Percentiles rank a stretch among this genome's conserved stretches.
These are phyloP conservation scores for Pichia scutulata DNA, from an alignment of 805 yeast genomes.

Conservation along the genomic window DNA sequence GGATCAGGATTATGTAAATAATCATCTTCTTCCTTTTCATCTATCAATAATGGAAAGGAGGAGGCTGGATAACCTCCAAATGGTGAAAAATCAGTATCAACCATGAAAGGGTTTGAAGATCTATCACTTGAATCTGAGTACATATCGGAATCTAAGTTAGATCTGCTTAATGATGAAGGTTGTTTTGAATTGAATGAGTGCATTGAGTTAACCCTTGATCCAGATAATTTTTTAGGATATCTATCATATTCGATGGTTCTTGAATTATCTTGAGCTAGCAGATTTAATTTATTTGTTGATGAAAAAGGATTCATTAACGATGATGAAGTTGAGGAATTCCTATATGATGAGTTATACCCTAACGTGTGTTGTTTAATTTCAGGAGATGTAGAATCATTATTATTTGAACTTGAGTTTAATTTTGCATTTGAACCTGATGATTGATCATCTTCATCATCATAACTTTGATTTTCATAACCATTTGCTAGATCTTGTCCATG, in stretches of 20 bases:
- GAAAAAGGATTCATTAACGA: conserved; percentile 26
- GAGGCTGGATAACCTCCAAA: conserved; percentile 97
- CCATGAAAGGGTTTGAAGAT: conserved; percentile 33
- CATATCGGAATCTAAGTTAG: conserved; percentile 8
- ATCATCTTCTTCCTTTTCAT: conserved; percentile 93
- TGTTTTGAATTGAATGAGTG: conserved; percentile 34
- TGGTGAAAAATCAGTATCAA: conserved; percentile 69
- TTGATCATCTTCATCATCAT: conserved; percentile 6
- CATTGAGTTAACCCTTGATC: conserved; percentile 45
- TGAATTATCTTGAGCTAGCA: neutral
- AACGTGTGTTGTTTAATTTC: conserved; percentile 18
- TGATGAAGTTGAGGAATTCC: conserved; percentile 22
- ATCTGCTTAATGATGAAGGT: conserved; percentile 4
- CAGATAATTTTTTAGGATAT: conserved; percentile 53
- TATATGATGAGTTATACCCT: conserved; percentile 19
- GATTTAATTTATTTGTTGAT: conserved; percentile 19
- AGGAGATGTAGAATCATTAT: conserved; percentile 14
- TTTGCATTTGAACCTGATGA: conserved; percentile 2
- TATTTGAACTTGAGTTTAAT: conserved; percentile 15
- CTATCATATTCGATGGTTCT: conserved; percentile 52
- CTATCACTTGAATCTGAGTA: conserved; percentile 18
- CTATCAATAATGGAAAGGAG: conserved; percentile 82
- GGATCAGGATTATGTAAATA: conserved; percentile 96
- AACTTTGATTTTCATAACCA: conserved; percentile 26
- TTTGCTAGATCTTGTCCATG: conserved; percentile 8